Conservation (phyloP, 176 grass and related monocot genomes). For the Paspalum notatum region DNA sequence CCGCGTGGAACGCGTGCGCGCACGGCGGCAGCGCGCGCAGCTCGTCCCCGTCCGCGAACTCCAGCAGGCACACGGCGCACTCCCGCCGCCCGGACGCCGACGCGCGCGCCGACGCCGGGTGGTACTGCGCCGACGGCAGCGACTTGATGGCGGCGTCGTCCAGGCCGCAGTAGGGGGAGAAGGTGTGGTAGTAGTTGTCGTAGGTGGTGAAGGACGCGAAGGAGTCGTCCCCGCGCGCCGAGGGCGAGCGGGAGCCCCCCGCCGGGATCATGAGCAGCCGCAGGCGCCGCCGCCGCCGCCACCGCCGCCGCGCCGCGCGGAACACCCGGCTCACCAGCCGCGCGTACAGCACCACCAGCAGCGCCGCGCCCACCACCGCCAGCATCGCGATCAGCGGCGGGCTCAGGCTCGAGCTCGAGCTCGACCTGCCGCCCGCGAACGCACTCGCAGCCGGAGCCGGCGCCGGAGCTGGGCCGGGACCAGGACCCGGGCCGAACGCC, state of each 20-base stretch:
- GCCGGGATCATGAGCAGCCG: conserved; percentile 48
- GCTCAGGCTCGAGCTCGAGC: conserved; percentile 47
- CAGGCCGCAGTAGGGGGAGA: conserved; percentile 75
- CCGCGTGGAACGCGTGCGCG: conserved; percentile 90
- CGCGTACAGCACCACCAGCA: conserved; percentile 94
- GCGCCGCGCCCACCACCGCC: conserved; percentile 80
- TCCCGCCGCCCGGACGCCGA: conserved; percentile 48
- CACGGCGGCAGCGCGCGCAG: conserved; percentile 78
- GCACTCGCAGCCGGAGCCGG: conserved; percentile 14
- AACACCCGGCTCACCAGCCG: conserved; percentile 65
- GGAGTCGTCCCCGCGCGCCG: conserved; percentile 20
- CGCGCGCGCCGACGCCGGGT: conserved; percentile 42
- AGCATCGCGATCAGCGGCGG: conserved; percentile 98
- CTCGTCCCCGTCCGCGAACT: conserved; percentile 85
- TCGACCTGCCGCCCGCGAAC: not conserved
- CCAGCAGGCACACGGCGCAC: conserved; percentile 87
- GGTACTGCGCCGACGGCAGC: conserved; percentile 70
- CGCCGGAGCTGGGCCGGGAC: not conserved
- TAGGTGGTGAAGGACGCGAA: conserved; percentile 47
- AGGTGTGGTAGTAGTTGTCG: conserved; percentile 68
- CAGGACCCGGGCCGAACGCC: not conserved
- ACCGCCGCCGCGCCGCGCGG: conserved; percentile 46
- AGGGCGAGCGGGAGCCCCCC: not conserved
- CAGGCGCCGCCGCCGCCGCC: conserved; percentile 25
- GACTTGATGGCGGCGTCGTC: conserved; percentile 86